Conservation (phyloP, 768 basidiomycete genomes). For the Lactarius indigo region DNA sequence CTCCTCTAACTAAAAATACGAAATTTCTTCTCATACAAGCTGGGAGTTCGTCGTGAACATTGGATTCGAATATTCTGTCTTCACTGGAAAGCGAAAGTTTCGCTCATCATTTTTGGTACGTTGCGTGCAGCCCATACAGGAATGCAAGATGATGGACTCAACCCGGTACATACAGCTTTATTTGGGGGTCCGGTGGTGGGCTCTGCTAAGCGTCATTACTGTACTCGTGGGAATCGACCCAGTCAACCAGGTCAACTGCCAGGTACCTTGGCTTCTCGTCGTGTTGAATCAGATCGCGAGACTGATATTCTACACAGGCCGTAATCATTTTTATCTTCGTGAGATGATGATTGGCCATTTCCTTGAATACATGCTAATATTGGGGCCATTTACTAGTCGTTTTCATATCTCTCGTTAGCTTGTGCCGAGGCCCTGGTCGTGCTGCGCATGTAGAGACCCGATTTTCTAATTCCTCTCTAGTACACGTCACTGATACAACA, state of each 20-base stretch:
- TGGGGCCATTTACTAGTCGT: neutral
- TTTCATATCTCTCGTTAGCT: neutral
- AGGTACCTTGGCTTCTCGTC: neutral
- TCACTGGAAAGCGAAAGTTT: neutral
- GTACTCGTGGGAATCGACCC: neutral
- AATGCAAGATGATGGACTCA: neutral
- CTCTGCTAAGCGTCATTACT: neutral
- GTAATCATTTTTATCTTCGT: neutral
- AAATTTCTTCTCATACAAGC: neutral
- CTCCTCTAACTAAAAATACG: no score
- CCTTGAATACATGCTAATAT: neutral
- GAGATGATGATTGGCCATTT: neutral
- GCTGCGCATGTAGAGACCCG: conserved; percentile 10
- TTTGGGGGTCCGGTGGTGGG: neutral
- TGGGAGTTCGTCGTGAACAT: neutral
- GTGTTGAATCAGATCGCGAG: neutral
- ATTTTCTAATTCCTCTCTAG: neutral
- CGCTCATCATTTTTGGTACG: neutral
- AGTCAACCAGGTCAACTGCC: neutral
- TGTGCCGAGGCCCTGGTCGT: conserved; percentile 14
- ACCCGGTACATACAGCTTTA: neutral
- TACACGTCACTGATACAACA: no score
- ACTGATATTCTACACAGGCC: neutral
- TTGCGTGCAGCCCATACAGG: neutral
- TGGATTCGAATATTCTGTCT: neutral